Base-by-base conservation (phyloP, 2,329 filamentous ascomycete genomes). In the Metarhizium robertsii region DNA sequence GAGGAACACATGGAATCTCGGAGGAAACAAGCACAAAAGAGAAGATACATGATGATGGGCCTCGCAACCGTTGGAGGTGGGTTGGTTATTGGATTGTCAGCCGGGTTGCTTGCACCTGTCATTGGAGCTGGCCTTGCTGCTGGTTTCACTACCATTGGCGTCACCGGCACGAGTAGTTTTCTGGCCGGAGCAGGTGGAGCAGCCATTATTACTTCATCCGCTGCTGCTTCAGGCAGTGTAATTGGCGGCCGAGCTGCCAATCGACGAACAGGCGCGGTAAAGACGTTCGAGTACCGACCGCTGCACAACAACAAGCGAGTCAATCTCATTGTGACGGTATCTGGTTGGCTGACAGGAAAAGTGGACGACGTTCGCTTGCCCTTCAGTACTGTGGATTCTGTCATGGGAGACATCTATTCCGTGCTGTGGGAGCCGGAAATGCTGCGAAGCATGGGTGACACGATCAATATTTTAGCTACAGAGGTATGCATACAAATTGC, bases 321-420 rank as follows among this genome's bases (percentile, higher is more conserved):
- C 43, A 97, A 99, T 64, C 79, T 99, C 34, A 94, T 99, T 60
- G 85, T 99, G 43, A 97, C 94, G 0, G 84, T 99, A 34, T 91
- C 92, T 0, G 94, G 94, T 3, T 99, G 94, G 94, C 95, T 99
- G 88, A 96, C 90, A 45, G 94, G 95, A 65, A 97, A 95, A 67
- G 86, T 95, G 53, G 94, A 99, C 72, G 94, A 99, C 69, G 92
- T 99, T 52, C 88, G 94, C 58, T 73, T 99, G 65, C 94, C 94
- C 7, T 99, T 88, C 71, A 96, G 91, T 74, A 99, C 95, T 0
- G 87, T 99, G 6, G 92, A 99, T 69, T 90, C 95, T 0, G 83
- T 97, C 60, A 99, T 99, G 94, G 94, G 94, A 13, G 94, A 99
- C 67, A 85, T 99, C 16, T 99, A 99, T 73, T 96, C 92, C 0